Percentiles rank a stretch among this genome's conserved stretches.
These are phyloP conservation scores for Linnemannia exigua DNA, from an alignment of 192 early-diverging fungal species.

Conservation along the genomic window DNA sequence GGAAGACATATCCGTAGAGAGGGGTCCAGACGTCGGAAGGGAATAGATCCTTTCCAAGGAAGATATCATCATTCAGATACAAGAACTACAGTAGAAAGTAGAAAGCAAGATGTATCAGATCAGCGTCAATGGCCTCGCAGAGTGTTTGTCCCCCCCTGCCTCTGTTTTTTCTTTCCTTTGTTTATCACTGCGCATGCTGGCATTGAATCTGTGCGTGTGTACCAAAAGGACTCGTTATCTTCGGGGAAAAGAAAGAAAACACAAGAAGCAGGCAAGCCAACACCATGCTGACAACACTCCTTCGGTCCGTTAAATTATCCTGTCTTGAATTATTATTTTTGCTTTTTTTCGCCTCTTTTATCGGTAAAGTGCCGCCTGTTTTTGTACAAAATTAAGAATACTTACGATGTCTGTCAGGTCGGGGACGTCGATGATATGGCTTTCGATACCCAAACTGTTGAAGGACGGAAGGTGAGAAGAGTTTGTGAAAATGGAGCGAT, in stretches of 20 bases:
- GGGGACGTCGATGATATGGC: constrained; percentile 45
- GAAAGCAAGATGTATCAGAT: not conserved
- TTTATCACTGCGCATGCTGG: not conserved
- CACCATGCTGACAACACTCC: not conserved
- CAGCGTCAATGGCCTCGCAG: not conserved
- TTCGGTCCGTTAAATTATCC: not conserved
- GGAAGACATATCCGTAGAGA: constrained; percentile 59
- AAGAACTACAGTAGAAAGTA: constrained; percentile 29
- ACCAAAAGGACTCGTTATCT: too few relatives aligned
- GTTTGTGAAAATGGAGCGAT: constrained; percentile 43
- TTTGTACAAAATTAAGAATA: not conserved
- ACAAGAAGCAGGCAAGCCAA: not conserved
- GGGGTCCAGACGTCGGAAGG: constrained; percentile 57
- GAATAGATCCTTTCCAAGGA: constrained; percentile 32
- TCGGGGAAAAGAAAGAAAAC: not conserved
- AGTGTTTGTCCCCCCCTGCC: not conserved
- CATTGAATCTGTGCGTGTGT: not conserved
- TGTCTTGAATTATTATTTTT: not conserved
- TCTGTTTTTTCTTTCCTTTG: not conserved
- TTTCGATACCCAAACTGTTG: constrained; percentile 59
- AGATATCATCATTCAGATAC: constrained; percentile 63
- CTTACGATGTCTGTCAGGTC: constrained; percentile 50
- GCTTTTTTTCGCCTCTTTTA: not conserved
- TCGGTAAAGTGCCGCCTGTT: not conserved
- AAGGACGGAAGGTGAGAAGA: constrained; percentile 46